These are phyloP conservation scores for Lepidium campestre DNA, from an alignment of 441 rosid species.

Conservation along the genomic window DNA sequence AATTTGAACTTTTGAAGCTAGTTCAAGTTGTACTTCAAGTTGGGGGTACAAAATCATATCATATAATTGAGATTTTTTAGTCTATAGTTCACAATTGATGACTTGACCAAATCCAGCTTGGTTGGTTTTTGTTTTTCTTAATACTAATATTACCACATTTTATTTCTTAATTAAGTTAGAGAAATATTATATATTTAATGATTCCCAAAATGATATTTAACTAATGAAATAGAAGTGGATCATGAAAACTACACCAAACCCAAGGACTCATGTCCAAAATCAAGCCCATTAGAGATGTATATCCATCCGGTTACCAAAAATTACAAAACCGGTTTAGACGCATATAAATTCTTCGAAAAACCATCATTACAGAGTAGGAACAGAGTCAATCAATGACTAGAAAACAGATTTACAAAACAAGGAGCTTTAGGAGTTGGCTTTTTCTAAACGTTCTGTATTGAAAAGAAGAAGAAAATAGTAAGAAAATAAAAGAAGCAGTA, in stretches of 20 bases:
- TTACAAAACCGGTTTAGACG: neutral
- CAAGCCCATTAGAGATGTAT: neutral
- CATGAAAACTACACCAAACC: neutral
- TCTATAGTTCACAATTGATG: neutral
- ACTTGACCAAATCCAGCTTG: slow-evolving; percentile 25
- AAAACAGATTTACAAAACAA: slow-evolving; percentile 3
- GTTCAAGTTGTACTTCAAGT: neutral
- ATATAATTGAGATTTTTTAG: neutral
- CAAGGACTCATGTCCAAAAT: neutral
- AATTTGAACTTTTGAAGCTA: neutral
- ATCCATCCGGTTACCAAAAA: neutral
- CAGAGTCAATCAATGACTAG: slow-evolving; percentile 14
- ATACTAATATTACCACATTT: too few relatives aligned
- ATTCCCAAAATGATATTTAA: neutral
- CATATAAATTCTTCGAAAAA: neutral
- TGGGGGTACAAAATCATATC: slow-evolving; percentile 9
- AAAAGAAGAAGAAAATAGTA: slow-evolving; percentile 10
- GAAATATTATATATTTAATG: too few relatives aligned
- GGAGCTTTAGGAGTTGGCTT: neutral
- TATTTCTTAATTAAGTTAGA: too few relatives aligned
- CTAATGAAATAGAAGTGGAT: neutral
- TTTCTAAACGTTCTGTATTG: slow-evolving; percentile 13
- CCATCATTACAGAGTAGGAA: neutral
- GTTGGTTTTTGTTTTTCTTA: neutral
- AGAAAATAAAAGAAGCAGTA: slow-evolving; percentile 16